A percentile compares a stretch with the other conserved stretches of the same genome.
phyloP scores from a whole-genome alignment of 1,139 yeast genomes.

The Taphrina wiesneri region DNA sequence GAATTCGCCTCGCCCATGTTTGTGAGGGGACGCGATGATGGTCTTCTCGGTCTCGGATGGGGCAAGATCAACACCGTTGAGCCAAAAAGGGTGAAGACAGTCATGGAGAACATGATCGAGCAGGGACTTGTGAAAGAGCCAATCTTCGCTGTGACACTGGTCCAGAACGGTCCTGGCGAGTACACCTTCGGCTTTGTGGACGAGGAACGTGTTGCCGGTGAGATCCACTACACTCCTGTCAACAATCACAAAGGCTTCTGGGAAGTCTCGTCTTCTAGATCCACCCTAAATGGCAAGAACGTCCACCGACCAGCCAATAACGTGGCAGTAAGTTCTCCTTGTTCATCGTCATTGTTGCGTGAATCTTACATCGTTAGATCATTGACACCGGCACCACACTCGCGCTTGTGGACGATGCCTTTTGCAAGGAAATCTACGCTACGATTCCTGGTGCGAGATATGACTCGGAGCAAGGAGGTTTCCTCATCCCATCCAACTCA shows the following conservation, averaged over 20 bases:
- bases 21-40: neutral
- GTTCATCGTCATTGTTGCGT: too few species aligned
- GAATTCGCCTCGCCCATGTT: neutral
- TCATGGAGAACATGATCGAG: slow-evolving; percentile 10
- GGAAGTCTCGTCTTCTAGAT: neutral
- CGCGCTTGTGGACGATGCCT: neutral
- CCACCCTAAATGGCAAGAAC: neutral
- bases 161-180: neutral
- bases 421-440: neutral
- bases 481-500: neutral
- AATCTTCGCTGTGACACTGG: neutral
- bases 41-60: slow-evolving; percentile 7
- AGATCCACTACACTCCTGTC: neutral
- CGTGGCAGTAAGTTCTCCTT: neutral
- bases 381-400: slow-evolving; percentile 20
- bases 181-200: slow-evolving; percentile 6
- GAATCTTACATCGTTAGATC: neutral
- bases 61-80: neutral
- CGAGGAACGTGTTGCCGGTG: neutral
- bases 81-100: neutral
- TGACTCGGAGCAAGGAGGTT: neutral
- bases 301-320: neutral
- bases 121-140: neutral
- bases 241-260: neutral
- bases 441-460: neutral